phyloP scores from a whole-genome alignment of 371 early-diverging fungal species.

The Edhazardia aedis region DNA sequence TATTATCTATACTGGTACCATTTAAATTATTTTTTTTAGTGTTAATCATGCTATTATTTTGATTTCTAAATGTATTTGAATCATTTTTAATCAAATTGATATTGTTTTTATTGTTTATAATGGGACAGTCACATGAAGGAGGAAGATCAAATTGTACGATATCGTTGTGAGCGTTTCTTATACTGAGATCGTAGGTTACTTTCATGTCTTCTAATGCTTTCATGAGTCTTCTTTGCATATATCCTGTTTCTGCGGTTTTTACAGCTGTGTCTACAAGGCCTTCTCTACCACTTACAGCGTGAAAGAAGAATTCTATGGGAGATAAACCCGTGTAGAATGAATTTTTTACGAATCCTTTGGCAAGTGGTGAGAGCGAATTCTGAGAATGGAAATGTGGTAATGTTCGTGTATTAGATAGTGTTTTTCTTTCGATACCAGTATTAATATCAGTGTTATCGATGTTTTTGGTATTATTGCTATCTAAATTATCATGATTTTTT shows the following conservation, averaged over 20 bases:
- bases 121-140: too few relatives aligned
- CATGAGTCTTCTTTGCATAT: conserved; percentile 91
- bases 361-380: conserved; percentile 61
- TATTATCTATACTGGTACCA: background rate
- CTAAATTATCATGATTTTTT: too few relatives aligned
- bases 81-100: too few relatives aligned
- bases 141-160: conserved; percentile 21
- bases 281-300: conserved; percentile 95
- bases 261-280: conserved; percentile 98
- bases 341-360: conserved; percentile 87
- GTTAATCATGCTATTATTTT: too few relatives aligned
- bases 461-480: too few relatives aligned
- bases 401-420: conserved; percentile 72
- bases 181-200: conserved; percentile 41
- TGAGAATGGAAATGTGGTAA: conserved; percentile 84
- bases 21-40: background rate
- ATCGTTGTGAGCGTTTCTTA: conserved; percentile 22
- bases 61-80: too few relatives aligned
- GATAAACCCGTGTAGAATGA: conserved; percentile 80
- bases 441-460: too few relatives aligned
- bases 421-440: too few relatives aligned
- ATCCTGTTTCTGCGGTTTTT: conserved; percentile 92
- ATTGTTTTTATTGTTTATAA: too few relatives aligned
- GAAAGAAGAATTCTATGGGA: conserved; percentile 90
- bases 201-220: conserved; percentile 50